Evolutionary conservation across 1,284 basidiomycete species (phyloP), one percentile per base, ranked within the genome.

Genomic region (Leccinum fuscescens): DNA sequence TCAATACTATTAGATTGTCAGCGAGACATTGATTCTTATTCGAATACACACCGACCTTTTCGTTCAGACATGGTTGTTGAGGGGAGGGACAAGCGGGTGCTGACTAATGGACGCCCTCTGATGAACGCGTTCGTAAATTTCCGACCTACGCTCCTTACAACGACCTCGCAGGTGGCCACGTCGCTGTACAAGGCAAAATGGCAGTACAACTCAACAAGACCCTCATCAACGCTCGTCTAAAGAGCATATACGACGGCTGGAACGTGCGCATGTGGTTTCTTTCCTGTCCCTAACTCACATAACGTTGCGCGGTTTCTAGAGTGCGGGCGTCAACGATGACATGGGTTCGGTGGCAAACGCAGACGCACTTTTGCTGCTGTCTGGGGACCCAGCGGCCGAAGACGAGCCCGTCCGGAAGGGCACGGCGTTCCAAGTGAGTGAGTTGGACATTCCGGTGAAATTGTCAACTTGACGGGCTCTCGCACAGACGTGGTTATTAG

Each of bases 401-500:
- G 89, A 93, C 64, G 89, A 91, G 63, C 85, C 92, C 35, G 88
- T 93, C 68, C 83, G 86, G 65, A 96, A 96, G 73, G 90, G 92
- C n/a, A 92, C 90, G 9, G 90, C 92, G 49, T 82, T 96, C 58
- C 94, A 97, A 80, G 94, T 93, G 62, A 67, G 88, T 61, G 6
- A 14, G n/a, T 42, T 17, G 17, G 15, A 11, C 22, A 7, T 17
- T 12, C n/a, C 14, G 3, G 39, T 0, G 46, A 53, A n/a, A 60
- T 67, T 55, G 63, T 64, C 68, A 55, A 74, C 66, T 64, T 31
- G 54, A 55, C 11, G 8, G 55, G 8, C 35, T 61, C 48, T 65
- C 46, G 44, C 51, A 48, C 65, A 96, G 94, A 94, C 93, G 67
- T 98, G 94, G 91, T 81, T 98, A 8, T 83, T 98, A 35, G 96